These are phyloP conservation scores for Marchantia paleacea DNA, from an alignment of 225 moss, liverwort and hornwort species.

Conservation along the genomic window DNA sequence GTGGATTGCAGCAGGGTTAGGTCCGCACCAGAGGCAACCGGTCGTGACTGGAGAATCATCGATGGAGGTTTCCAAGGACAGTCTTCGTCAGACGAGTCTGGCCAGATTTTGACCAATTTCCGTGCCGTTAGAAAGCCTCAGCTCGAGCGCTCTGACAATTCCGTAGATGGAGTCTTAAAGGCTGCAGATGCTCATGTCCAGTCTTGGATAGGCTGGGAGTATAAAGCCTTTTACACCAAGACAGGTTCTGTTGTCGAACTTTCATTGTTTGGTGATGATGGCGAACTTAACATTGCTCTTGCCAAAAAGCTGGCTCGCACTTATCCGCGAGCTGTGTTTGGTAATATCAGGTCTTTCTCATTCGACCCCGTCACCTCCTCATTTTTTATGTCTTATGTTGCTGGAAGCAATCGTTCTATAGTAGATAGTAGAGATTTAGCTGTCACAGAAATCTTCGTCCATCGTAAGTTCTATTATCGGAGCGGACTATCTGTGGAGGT, in stretches of 20 bases:
- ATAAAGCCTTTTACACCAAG: constrained; percentile 74
- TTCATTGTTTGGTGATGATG: constrained; percentile 59
- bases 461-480: constrained; percentile 65
- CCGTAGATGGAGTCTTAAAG: constrained; percentile 56
- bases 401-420: constrained; percentile 26
- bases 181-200: constrained; percentile 65
- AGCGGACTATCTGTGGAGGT: constrained; percentile 51
- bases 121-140: not conserved
- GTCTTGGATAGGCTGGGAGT: constrained; percentile 96
- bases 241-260: constrained; percentile 70
- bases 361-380: constrained; percentile 61
- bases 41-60: no score
- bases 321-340: constrained; percentile 69
- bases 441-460: constrained; percentile 59
- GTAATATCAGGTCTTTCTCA: constrained; percentile 54
- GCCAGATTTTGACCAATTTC: not conserved
- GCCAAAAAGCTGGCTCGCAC: constrained; percentile 72
- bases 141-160: constrained; percentile 16
- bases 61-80: not conserved
- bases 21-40: not conserved
- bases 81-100: not conserved
- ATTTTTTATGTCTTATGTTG: constrained; percentile 56
- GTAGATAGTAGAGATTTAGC: not conserved
- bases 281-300: constrained; percentile 51
- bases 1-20: not conserved